Base-by-base conservation (phyloP, 2,329 filamentous ascomycete genomes). In the Teratosphaeria pseudoeucalypti region DNA sequence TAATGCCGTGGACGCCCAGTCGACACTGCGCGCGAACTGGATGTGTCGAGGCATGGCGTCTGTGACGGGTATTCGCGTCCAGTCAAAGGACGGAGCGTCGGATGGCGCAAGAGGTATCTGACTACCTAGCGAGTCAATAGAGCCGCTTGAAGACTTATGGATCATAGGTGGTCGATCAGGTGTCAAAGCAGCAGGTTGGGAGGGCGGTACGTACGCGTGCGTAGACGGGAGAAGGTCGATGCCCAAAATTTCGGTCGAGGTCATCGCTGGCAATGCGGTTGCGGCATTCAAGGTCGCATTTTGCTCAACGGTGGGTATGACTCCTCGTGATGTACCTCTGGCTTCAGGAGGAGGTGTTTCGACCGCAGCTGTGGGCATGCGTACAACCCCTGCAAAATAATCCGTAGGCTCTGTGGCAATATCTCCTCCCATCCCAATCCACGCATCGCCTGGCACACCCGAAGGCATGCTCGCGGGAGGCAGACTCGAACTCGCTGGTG, bases 1-100 rank as follows among this genome's bases (percentile, higher is more conserved):
- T 1, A 94, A 77, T 3, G 85, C 77, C 1, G 89, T 94, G 0
- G 81, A 77, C 1, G 81, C 81, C 90, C 89, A 95, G 70, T 92
- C 85, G 39, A 86, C 72, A 47, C 82, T 84, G 43, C 87, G 82
- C 19, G 86, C 86, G 65, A 92, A 89, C 58, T 81, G 82, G 54
- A 92, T 87, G 69, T 94, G 89, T 9, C 79, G 75, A 1, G 87
- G 86, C 49, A 92, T 78, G 29, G 79, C 80, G 14, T 84, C 76
- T 4, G 82, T 82, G 12, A 86, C 57, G 1, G 86, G 83, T 55
- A 92, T 78, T 58, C 84, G 81, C 3, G 89, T 94, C 90, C 90
- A 94, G 72, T 95, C 90, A 69, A 92, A 92, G 34, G 84, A 87
- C 77, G 65, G 77, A 68, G 57, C 61, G 57, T 72, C 71, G 14